phyloP scores from a whole-genome alignment of 805 yeast genomes.

The Candida insectorum region DNA sequence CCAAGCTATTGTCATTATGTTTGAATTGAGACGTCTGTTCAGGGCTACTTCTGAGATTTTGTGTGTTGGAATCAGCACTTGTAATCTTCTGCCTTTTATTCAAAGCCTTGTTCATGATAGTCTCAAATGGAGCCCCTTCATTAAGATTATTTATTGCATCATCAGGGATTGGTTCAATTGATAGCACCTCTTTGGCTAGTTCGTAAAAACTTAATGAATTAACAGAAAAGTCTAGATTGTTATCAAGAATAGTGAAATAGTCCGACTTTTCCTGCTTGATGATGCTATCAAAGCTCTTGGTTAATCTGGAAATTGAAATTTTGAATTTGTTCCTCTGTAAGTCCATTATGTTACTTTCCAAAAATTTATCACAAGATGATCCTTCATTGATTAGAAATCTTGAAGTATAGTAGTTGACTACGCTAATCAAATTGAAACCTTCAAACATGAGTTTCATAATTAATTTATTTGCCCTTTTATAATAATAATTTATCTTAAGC shows the following conservation, averaged over 20 bases:
- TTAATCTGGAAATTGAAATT: conserved; percentile 25
- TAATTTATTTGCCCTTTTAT: conserved; percentile 61
- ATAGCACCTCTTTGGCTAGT: conserved; percentile 46
- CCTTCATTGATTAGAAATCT: conserved; percentile 57
- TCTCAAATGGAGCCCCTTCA: conserved; percentile 22
- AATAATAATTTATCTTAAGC: conserved; percentile 57
- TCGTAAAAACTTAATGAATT: conserved; percentile 46
- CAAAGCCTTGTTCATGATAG: conserved; percentile 25
- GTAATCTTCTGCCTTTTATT: conserved; percentile 22
- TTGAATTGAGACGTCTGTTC: conserved; percentile 4
- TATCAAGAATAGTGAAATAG: conserved; percentile 6
- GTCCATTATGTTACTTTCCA: conserved; percentile 50
- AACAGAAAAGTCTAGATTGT: conserved; percentile 31
- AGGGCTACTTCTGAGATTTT: not conserved
- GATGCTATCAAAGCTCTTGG: conserved; percentile 17
- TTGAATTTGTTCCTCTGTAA: conserved; percentile 41
- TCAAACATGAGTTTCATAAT: conserved; percentile 55
- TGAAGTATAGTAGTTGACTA: conserved; percentile 51
- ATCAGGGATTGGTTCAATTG: conserved; percentile 51
- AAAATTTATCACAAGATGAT: conserved; percentile 49
- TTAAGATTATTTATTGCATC: conserved; percentile 39
- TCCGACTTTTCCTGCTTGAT: conserved; percentile 2
- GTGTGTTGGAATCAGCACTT: conserved; percentile 6
- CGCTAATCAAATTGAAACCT: conserved; percentile 52
- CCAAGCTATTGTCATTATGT: conserved; percentile 25